Conservation (phyloP, 1,284 basidiomycete genomes). For the Coniferiporia sulphurascens region DNA sequence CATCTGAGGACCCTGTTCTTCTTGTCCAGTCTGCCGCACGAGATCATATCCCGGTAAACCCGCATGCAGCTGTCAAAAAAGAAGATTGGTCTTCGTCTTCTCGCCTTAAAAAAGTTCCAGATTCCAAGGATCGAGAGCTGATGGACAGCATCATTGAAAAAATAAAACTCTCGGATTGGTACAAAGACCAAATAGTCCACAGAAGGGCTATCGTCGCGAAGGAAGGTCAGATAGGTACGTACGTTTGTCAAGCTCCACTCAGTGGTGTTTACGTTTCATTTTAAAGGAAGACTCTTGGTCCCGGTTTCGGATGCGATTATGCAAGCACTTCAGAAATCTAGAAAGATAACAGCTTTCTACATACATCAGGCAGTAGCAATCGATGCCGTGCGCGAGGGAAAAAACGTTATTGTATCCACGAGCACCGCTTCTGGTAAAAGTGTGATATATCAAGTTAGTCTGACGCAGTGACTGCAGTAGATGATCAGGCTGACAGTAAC, state of each 20-base stretch:
- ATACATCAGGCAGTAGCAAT: slow-evolving; percentile 79
- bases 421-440: slow-evolving; percentile 92
- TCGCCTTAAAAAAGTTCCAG: slow-evolving; percentile 33
- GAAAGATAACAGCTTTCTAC: slow-evolving; percentile 68
- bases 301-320: slow-evolving; percentile 55
- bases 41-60: slow-evolving; percentile 67
- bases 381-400: slow-evolving; percentile 53
- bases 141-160: slow-evolving; percentile 57
- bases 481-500: slow-evolving; percentile 2
- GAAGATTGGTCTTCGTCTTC: background rate
- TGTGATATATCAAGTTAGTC: slow-evolving; percentile 75
- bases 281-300: slow-evolving; percentile 45
- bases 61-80: slow-evolving; percentile 7
- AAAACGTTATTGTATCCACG: slow-evolving; percentile 85
- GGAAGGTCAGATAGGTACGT: slow-evolving; percentile 46
- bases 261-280: background rate
- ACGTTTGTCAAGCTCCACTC: background rate
- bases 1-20: slow-evolving; percentile 53
- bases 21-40: slow-evolving; percentile 63
- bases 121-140: slow-evolving; percentile 48
- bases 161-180: slow-evolving; percentile 56
- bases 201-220: slow-evolving; percentile 50
- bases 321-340: slow-evolving; percentile 55
- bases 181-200: slow-evolving; percentile 62
- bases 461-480: background rate